A percentile compares a stretch with the other conserved stretches of the same genome.
These are phyloP conservation scores for Macroventuria anomochaeta DNA, from an alignment of 2,329 filamentous ascomycete genomes.

Conservation along the genomic window DNA sequence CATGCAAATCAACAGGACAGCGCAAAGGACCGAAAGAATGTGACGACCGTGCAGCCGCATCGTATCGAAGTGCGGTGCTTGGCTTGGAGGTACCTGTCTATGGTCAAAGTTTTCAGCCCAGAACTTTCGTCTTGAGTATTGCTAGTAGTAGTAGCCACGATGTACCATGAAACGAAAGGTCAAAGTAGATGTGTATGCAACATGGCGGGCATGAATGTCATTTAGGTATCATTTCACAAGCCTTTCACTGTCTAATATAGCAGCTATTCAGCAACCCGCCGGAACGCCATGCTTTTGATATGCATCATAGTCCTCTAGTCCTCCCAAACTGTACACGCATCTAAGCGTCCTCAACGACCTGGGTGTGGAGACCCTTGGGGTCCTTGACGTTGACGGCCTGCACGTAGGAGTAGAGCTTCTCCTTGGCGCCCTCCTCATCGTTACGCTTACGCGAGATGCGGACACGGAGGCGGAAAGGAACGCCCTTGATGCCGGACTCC, in stretches of 20 bases:
- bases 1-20: not conserved
- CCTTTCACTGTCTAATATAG: constrained; percentile 38
- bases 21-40: not conserved
- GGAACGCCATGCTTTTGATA: constrained; percentile 46
- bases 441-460: constrained; percentile 99
- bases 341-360: constrained; percentile 76
- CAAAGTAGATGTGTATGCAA: constrained; percentile 1
- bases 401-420: constrained; percentile 99
- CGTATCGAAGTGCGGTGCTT: too few species aligned
- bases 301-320: constrained; percentile 32
- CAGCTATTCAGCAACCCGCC: constrained; percentile 47
- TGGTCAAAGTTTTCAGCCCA: too few species aligned
- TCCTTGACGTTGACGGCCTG: constrained; percentile 99
- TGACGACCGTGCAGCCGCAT: too few species aligned
- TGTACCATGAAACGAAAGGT: not conserved
- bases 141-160: too few species aligned
- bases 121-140: too few species aligned
- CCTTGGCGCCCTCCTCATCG: constrained; percentile 99
- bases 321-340: constrained; percentile 22
- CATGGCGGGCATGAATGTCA: constrained; percentile 42
- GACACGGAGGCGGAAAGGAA: constrained; percentile 94
- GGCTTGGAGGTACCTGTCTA: too few species aligned
- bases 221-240: constrained; percentile 46
- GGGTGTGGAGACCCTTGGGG: constrained; percentile 94
- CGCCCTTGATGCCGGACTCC: constrained; percentile 98